These are phyloP conservation scores for Botrytis fragariae DNA, from an alignment of 2,329 filamentous ascomycete genomes.

Conservation along the genomic window DNA sequence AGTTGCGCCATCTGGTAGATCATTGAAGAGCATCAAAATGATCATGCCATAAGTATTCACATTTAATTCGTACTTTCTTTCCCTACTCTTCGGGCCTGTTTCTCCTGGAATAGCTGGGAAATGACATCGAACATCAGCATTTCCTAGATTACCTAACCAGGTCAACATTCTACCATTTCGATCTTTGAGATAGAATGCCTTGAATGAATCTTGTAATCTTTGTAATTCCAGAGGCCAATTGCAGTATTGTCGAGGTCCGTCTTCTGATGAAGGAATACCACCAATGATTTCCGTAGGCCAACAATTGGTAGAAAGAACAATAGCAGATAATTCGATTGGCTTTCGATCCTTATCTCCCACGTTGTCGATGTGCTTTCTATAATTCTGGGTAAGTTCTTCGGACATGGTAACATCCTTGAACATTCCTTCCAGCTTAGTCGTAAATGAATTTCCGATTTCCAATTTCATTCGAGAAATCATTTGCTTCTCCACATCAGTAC, in stretches of 20 bases:
- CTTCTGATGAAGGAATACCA: slow-evolving; percentile 50
- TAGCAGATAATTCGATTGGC: slow-evolving; percentile 76
- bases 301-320: slow-evolving; percentile 86
- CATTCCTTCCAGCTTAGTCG: slow-evolving; percentile 91
- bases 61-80: slow-evolving; percentile 82
- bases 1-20: slow-evolving; percentile 53
- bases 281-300: slow-evolving; percentile 93
- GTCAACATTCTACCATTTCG: slow-evolving; percentile 85
- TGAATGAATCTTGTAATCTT: slow-evolving; percentile 77
- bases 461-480: slow-evolving; percentile 98
- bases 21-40: slow-evolving; percentile 85
- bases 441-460: slow-evolving; percentile 92
- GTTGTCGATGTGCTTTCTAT: slow-evolving; percentile 63
- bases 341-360: slow-evolving; percentile 54
- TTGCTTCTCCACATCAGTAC: slow-evolving; percentile 87
- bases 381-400: slow-evolving; percentile 74
- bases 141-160: slow-evolving; percentile 72
- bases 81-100: slow-evolving; percentile 54
- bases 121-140: slow-evolving; percentile 78
- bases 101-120: slow-evolving; percentile 73
- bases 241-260: slow-evolving; percentile 51
- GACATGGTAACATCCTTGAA: slow-evolving; percentile 94
- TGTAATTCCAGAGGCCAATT: slow-evolving; percentile 74
- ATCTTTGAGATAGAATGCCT: slow-evolving; percentile 82
- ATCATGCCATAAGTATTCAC: slow-evolving; percentile 93